A percentile compares a stretch with the other conserved stretches of the same genome.
These are phyloP conservation scores for Homolaphlyctis polyrhiza DNA, from an alignment of 371 early-diverging fungal genomes.

Conservation along the genomic window DNA sequence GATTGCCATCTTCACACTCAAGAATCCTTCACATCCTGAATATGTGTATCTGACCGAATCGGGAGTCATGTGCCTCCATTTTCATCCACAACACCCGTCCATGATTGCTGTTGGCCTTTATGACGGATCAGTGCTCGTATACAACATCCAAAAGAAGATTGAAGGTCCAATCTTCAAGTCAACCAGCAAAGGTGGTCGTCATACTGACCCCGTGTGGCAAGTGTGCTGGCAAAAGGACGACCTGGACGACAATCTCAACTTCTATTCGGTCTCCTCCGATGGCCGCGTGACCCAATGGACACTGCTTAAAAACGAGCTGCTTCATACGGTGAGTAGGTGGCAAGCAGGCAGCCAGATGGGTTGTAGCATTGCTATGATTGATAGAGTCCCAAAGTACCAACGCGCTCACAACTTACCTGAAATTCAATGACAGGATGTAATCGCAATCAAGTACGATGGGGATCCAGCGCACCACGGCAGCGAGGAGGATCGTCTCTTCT, in stretches of 20 bases:
- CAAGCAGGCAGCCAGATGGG: not conserved
- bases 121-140: constrained; percentile 51
- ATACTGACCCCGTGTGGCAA: constrained; percentile 49
- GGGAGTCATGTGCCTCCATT: constrained; percentile 51
- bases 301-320: constrained; percentile 49
- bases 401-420: constrained; percentile 8
- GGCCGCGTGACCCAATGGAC: constrained; percentile 54
- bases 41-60: constrained; percentile 42
- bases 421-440: constrained; percentile 32
- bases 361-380: constrained; percentile 8
- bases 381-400: too few relatives aligned
- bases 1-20: constrained; percentile 51
- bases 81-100: constrained; percentile 53
- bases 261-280: constrained; percentile 52
- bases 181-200: constrained; percentile 29
- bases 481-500: constrained; percentile 34
- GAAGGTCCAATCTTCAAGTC: constrained; percentile 40
- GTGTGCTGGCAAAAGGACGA: constrained; percentile 58
- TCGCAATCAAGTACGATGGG: constrained; percentile 30
- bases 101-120: constrained; percentile 55
- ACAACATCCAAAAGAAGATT: constrained; percentile 44
- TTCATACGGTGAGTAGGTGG: constrained; percentile 29
- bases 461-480: not conserved
- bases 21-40: constrained; percentile 55
- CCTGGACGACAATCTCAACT: constrained; percentile 53